Evolutionary conservation across 257 asterid genomes (phyloP).

Genomic region (Solanum lycopersicoides): DNA sequence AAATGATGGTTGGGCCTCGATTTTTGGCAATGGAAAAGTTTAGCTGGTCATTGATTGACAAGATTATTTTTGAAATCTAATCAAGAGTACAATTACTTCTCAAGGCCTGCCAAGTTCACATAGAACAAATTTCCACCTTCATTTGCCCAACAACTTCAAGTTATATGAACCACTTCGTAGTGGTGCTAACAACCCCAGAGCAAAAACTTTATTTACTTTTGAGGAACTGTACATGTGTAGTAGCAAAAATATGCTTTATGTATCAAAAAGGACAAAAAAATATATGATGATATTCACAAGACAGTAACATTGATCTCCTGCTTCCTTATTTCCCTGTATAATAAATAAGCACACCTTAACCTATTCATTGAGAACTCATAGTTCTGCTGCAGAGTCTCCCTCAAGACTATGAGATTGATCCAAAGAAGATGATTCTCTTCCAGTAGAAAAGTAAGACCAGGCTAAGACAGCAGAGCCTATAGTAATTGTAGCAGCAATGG

Average conservation of each 20-base stretch:
- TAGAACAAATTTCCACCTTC: not conserved
- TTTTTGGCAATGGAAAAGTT: not conserved
- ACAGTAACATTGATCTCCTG: conserved; percentile 21
- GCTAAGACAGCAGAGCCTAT: conserved; percentile 54
- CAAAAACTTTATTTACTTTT: not conserved
- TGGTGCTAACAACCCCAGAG: conserved; percentile 13
- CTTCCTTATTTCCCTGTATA: conserved; percentile 15
- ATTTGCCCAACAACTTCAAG: not conserved
- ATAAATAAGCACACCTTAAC: not conserved
- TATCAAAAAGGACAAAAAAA: conserved; percentile 9
- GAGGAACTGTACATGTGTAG: conserved; percentile 28
- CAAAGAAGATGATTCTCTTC: conserved; percentile 34
- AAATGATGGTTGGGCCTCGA: not conserved
- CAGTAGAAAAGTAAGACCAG: conserved; percentile 56
- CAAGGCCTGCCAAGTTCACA: not conserved
- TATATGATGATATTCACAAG: conserved; percentile 29
- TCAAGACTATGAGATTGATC: conserved; percentile 18
- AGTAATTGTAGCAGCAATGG: conserved; percentile 52
- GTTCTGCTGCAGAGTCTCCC: conserved; percentile 14
- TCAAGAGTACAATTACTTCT: not conserved
- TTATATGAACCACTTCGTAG: not conserved
- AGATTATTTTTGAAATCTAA: not conserved
- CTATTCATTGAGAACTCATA: conserved; percentile 10
- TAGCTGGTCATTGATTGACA: not conserved
- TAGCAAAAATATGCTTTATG: conserved; percentile 3